A percentile compares a stretch with the other conserved stretches of the same genome.
Conservation (phyloP, 2,329 filamentous ascomycete species). For the Aureobasidium mangrovei region DNA sequence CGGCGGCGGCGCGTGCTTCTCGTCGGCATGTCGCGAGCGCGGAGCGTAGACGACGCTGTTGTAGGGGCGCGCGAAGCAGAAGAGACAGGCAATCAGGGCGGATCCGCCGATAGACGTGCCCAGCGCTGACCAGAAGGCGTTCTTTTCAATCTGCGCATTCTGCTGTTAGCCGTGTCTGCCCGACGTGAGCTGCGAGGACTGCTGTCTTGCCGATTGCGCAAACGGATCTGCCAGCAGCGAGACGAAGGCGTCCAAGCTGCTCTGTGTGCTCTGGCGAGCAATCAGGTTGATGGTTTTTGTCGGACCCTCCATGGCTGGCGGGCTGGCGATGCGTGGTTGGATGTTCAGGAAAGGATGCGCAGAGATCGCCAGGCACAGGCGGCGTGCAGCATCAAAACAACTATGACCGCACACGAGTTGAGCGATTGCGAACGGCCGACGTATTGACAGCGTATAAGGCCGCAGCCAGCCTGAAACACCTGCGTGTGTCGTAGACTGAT, state of each 20-base stretch:
- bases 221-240: conserved; percentile 3
- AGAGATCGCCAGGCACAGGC: background rate
- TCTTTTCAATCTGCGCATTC: conserved; percentile 40
- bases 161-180: background rate
- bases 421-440: background rate
- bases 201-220: conserved; percentile 7
- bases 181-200: too few species aligned
- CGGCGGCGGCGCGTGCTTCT: conserved; percentile 78
- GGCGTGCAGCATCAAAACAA: conserved; percentile 9
- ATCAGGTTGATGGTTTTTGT: background rate
- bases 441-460: conserved; percentile 3
- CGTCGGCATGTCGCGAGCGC: conserved; percentile 84
- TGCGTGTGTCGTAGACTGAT: background rate
- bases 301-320: conserved; percentile 7
- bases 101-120: conserved; percentile 72
- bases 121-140: conserved; percentile 69
- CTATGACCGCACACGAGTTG: background rate
- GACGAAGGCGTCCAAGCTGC: conserved; percentile 2
- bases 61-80: conserved; percentile 84
- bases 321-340: background rate
- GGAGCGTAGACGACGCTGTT: conserved; percentile 91
- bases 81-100: conserved; percentile 62
- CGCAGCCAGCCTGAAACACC: conserved; percentile 6
- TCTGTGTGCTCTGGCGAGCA: background rate
- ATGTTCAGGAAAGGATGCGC: background rate